Conservation (phyloP, 805 yeast genomes). For the Komagataella phaffii region DNA sequence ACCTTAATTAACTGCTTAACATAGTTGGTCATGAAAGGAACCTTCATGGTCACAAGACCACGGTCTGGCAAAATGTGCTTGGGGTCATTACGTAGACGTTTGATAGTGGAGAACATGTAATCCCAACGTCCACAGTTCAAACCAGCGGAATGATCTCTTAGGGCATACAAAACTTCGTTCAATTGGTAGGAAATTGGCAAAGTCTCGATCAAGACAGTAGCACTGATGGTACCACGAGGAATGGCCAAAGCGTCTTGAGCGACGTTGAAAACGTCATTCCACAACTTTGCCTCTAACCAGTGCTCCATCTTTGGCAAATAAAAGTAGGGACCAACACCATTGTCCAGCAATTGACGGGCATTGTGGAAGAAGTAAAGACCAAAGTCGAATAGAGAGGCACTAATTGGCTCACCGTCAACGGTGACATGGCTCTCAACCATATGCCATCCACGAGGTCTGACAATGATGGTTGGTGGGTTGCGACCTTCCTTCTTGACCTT, state of each 20-base stretch:
- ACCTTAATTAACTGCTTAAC: slow-evolving; percentile 60
- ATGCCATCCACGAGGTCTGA: slow-evolving; percentile 87
- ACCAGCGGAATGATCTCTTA: slow-evolving; percentile 68
- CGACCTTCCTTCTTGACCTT: slow-evolving; percentile 26
- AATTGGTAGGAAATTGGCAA: slow-evolving; percentile 79
- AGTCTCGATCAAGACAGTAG: slow-evolving; percentile 73
- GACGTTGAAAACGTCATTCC: slow-evolving; percentile 71
- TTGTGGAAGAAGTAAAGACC: slow-evolving; percentile 69
- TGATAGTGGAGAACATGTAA: slow-evolving; percentile 71
- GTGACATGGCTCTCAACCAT: slow-evolving; percentile 59
- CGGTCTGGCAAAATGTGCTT: slow-evolving; percentile 67
- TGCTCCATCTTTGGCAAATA: slow-evolving; percentile 83
- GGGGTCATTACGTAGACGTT: slow-evolving; percentile 56
- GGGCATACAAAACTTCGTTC: slow-evolving; percentile 71
- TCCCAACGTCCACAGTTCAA: slow-evolving; percentile 88
- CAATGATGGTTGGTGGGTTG: slow-evolving; percentile 66
- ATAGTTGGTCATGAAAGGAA: slow-evolving; percentile 71
- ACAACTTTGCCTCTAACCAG: slow-evolving; percentile 67
- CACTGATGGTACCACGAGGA: slow-evolving; percentile 68
- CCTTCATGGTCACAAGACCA: slow-evolving; percentile 66
- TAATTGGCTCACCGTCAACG: slow-evolving; percentile 64
- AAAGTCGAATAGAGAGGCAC: slow-evolving; percentile 70
- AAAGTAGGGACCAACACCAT: slow-evolving; percentile 72
- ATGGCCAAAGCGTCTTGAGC: slow-evolving; percentile 61
- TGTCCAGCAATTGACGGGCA: slow-evolving; percentile 44